Base-by-base conservation (phyloP, 345 rosid species). In the Populus deltoides region DNA sequence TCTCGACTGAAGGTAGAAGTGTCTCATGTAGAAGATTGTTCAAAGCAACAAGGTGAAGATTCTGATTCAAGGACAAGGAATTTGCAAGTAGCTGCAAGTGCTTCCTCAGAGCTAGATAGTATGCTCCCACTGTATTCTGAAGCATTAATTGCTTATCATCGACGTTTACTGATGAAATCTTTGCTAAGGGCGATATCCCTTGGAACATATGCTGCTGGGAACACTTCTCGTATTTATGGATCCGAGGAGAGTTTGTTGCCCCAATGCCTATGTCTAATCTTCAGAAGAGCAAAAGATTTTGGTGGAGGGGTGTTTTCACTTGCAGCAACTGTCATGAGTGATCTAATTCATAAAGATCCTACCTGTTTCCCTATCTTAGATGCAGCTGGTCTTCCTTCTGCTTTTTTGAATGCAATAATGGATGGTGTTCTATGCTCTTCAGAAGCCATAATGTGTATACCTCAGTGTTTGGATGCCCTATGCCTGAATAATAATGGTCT, bases 291-390 rank as follows among this genome's bases (percentile, higher is more conserved):
- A 41, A 93, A 95, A 85, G 92, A 95, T 86, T 95, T 93, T 70
- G 97, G 99, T 66, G 99, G 99, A 55, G 99, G 99, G 70, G 96
- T 93, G 63, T 95, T 95, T 86, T 88, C 99, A 20, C 99, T 93
- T 86, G 96, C 99, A 43, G 97, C 96, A 33, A 93, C 92, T 80
- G 97, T 93, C 66, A 92, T 92, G 96, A 93, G 99, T 86, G 98
- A 95, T 87, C 89, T 93, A 76, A 93, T 95, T 83, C 99, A 95
- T 88, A 93, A 95, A 84, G 99, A 95, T 81, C 99, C 97, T 74
- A 95, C 97, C 18, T 89, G 96, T 83, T 95, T 87, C 84, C 80
- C 93, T 80, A 85, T 93, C 71, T 87, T 95, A 77, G 97, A 95
- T 84, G 93, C 92, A 22, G 92, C 92, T 81, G 95, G 96, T 76